Base-by-base conservation (phyloP, 495 filamentous ascomycete genomes). In the Xanthoparmelia taractica region DNA sequence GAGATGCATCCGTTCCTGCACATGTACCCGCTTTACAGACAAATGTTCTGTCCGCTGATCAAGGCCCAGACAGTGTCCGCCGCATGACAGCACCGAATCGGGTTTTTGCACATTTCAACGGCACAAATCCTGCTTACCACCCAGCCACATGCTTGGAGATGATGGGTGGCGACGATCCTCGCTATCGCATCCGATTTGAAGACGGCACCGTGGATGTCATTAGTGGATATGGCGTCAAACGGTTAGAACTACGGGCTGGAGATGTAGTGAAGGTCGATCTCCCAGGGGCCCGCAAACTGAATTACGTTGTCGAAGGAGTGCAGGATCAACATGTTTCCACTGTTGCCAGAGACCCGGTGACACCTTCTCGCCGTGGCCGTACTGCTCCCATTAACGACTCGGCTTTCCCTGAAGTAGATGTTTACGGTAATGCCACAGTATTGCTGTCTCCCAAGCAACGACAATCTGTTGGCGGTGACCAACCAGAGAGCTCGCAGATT, bases 231-330 rank as follows among this genome's bases (percentile, higher is more conserved):
- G 57, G 54, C 36, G 60, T 70, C 43, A 81, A 81, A 59, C 68
- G 77, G 55, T 68, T 83, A 36, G 78, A 83, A 59, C 68, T 83
- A 38, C 73, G 71, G 4, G 58, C 75, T 40, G 80, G 80, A 31
- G 80, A 83, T 68, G 72, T 66, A 7, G 78, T 82, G 47, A 83
- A 83, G 65, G 75, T 83, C 13, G 79, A 82, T 33, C 75, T 78
- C 67, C 73, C 65, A 8, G 74, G 73, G 60, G 66, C 77, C 37
- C 78, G 78, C 10, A 80, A 75, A 47, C 70, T 78, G 41, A 78
- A 73, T 1, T 80, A 80, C 58, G 72, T 79, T 40, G 72, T 83
- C 47, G 71, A 73, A 43, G 77, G 78, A 8, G 74, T 82, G 45
- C 69, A 71, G 5, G 70, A 78, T 64, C 75, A 75, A 45, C 71